phyloP scores from a whole-genome alignment of 805 yeast genomes.

The Metschnikowia cerradonensis region DNA sequence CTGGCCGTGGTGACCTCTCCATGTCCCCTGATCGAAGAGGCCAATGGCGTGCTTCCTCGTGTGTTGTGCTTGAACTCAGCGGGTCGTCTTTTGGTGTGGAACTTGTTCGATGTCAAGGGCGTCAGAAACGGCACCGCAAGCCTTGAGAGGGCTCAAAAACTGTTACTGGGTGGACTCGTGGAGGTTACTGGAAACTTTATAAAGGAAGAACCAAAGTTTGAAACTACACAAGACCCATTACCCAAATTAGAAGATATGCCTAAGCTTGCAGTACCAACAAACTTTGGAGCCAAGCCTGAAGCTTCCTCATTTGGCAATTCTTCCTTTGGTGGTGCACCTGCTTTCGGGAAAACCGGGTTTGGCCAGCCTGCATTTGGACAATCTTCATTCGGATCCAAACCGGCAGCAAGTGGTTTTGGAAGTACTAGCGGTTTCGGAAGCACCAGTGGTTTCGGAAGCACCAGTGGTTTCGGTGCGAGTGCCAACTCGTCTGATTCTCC shows the following conservation, averaged over 20 bases:
- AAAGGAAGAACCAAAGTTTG: no score
- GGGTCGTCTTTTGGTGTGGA: conserved; percentile 63
- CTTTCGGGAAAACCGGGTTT: conserved; percentile 15
- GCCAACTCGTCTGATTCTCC: neutral
- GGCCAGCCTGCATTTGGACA: conserved; percentile 13
- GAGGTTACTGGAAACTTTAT: neutral
- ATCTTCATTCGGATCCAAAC: conserved; percentile 7
- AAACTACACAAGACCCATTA: no score
- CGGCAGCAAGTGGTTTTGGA: conserved; percentile 2
- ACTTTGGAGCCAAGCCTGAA: neutral
- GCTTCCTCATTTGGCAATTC: neutral
- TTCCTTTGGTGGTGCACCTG: neutral
- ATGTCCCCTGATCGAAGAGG: conserved; percentile 52
- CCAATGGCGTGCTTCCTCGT: conserved; percentile 58
- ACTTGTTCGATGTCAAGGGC: conserved; percentile 54
- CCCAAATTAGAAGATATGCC: no score
- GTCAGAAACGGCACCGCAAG: conserved; percentile 31
- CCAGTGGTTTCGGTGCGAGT: neutral
- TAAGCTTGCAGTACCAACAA: neutral
- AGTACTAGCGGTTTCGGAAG: neutral
- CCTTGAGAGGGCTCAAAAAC: conserved; percentile 7
- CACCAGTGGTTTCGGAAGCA: neutral
- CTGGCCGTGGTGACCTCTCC: conserved; percentile 46
- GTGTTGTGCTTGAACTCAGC: conserved; percentile 58
- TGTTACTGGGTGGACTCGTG: neutral